Percentiles rank a stretch among this genome's conserved stretches.
These are phyloP conservation scores for Colletotrichum euphorbiae DNA, from an alignment of 2,329 filamentous ascomycete species.

Conservation along the genomic window DNA sequence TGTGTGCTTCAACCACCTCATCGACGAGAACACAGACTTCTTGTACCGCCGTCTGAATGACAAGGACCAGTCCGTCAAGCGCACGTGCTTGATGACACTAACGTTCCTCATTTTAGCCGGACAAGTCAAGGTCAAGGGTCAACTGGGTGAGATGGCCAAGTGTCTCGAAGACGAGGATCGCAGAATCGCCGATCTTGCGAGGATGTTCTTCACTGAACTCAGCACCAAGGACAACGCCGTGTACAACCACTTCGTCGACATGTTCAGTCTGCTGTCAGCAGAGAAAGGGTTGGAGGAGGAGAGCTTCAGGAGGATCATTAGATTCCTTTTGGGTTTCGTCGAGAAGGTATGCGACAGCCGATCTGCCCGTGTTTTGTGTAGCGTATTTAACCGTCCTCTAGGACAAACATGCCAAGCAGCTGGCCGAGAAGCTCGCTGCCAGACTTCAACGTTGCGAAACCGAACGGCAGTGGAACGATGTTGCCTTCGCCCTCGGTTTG, in stretches of 20 bases:
- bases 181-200: constrained; percentile 89
- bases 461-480: constrained; percentile 97
- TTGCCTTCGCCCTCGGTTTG: constrained; percentile 89
- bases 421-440: constrained; percentile 92
- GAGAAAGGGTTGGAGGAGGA: constrained; percentile 86
- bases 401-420: constrained; percentile 97
- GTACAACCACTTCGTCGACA: constrained; percentile 99
- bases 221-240: constrained; percentile 99
- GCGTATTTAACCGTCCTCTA: constrained; percentile 51
- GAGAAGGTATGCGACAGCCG: constrained; percentile 80
- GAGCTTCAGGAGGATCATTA: constrained; percentile 85
- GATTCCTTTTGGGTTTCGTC: constrained; percentile 94
- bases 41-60: constrained; percentile 94
- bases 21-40: constrained; percentile 99
- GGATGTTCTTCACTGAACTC: constrained; percentile 99
- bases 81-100: constrained; percentile 97
- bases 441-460: constrained; percentile 87
- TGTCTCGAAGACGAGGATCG: constrained; percentile 97
- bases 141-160: constrained; percentile 98
- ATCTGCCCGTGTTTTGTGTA: not conserved
- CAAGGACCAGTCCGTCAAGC: constrained; percentile 88
- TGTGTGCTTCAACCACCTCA: constrained; percentile 98
- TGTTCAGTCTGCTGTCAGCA: constrained; percentile 93
- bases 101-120: constrained; percentile 97
- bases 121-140: constrained; percentile 99